phyloP scores from a whole-genome alignment of 768 basidiomycete species.

The Leccinum subtestaceum region DNA sequence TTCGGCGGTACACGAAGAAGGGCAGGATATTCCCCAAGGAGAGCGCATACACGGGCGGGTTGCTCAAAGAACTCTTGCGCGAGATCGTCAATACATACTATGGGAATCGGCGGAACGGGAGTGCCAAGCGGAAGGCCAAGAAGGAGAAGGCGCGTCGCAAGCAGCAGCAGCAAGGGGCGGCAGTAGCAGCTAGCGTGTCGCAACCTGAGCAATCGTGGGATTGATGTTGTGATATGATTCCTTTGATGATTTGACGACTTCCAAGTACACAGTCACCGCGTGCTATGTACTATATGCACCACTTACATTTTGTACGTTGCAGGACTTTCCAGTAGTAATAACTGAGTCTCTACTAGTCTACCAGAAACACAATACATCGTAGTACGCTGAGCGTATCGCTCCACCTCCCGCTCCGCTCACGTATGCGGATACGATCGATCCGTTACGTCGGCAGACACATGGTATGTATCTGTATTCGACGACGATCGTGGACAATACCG shows the following conservation, averaged over 20 bases:
- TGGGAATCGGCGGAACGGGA: slow-evolving; percentile 21
- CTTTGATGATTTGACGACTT: not conserved
- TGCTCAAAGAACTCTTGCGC: slow-evolving; percentile 31
- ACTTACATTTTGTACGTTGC: not conserved
- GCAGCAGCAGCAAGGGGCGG: not conserved
- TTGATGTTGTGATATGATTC: not conserved
- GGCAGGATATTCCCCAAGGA: slow-evolving; percentile 29
- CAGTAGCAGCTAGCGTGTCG: not conserved
- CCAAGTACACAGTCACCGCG: not conserved
- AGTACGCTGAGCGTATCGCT: not conserved
- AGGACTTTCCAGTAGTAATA: not conserved
- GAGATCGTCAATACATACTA: slow-evolving; percentile 20
- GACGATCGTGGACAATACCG: not conserved
- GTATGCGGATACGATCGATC: not conserved
- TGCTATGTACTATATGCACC: not conserved
- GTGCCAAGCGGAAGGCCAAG: slow-evolving; percentile 14
- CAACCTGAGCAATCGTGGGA: not conserved
- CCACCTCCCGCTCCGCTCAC: not conserved
- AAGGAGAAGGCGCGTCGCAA: slow-evolving; percentile 3
- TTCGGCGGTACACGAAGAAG: slow-evolving; percentile 25
- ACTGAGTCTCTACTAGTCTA: not conserved
- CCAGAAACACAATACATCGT: not conserved
- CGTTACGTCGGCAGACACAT: too few relatives aligned
- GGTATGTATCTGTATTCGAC: not conserved
- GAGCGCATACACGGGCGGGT: slow-evolving; percentile 27